phyloP scores from a whole-genome alignment of 352 stramenopile species.

The Phytophthora pluvialis region DNA sequence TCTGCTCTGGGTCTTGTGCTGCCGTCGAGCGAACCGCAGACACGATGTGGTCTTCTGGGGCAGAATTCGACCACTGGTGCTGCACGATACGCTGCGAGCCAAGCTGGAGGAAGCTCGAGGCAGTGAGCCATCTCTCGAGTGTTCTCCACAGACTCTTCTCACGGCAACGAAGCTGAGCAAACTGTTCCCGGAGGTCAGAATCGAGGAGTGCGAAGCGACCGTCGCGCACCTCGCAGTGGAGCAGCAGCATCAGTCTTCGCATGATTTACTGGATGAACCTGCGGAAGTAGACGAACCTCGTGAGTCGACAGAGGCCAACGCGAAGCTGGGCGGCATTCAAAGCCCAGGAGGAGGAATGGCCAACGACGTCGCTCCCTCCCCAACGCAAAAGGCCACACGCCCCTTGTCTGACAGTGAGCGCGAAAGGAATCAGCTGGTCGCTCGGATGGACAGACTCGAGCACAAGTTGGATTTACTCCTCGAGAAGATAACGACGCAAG shows the following conservation, averaged over 20 bases:
- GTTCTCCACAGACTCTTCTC: constrained; percentile 22
- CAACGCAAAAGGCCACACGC: neutral
- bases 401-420: neutral
- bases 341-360: constrained; percentile 12
- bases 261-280: constrained; percentile 13
- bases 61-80: constrained; percentile 27
- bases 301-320: neutral
- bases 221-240: constrained; percentile 24
- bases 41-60: constrained; percentile 31
- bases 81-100: constrained; percentile 21
- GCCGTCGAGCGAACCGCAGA: constrained; percentile 9
- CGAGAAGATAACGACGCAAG: constrained; percentile 12
- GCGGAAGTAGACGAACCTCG: neutral
- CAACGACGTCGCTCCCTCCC: constrained; percentile 6
- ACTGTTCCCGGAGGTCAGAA: constrained; percentile 26
- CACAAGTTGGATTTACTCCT: constrained; percentile 26
- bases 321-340: constrained; percentile 11
- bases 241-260: constrained; percentile 13
- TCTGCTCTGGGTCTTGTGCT: constrained; percentile 21
- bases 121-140: constrained; percentile 14
- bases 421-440: constrained; percentile 8
- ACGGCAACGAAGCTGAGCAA: constrained; percentile 17
- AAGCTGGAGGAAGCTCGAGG: constrained; percentile 8
- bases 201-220: constrained; percentile 29
- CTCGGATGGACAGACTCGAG: constrained; percentile 20